These are phyloP conservation scores for Rauvolfia tetraphylla DNA, from an alignment of 257 asterid species.

Conservation along the genomic window DNA sequence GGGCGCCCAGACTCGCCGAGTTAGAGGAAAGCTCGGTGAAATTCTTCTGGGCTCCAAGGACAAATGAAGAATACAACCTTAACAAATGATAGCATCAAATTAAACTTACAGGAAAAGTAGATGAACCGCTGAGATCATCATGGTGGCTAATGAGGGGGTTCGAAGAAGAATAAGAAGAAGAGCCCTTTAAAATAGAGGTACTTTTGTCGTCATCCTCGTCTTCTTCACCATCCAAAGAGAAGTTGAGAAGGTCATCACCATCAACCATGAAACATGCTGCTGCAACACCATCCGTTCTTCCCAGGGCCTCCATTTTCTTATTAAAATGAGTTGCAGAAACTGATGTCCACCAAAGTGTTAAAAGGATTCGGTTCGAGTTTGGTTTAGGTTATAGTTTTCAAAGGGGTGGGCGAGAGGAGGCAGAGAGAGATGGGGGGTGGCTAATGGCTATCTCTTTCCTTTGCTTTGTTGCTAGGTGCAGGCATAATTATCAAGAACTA, in stretches of 20 bases:
- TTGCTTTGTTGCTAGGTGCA: slow-evolving; percentile 10
- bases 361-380: slow-evolving; percentile 17
- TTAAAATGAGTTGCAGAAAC: neutral
- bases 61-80: slow-evolving; percentile 5
- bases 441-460: slow-evolving; percentile 16
- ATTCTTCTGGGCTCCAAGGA: neutral
- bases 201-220: slow-evolving; percentile 26
- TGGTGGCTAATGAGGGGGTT: slow-evolving; percentile 16
- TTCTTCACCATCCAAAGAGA: slow-evolving; percentile 51
- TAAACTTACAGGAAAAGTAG: slow-evolving; percentile 33
- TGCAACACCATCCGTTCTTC: slow-evolving; percentile 17
- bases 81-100: neutral
- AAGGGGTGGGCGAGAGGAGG: slow-evolving; percentile 7
- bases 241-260: slow-evolving; percentile 69
- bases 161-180: slow-evolving; percentile 23
- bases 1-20: slow-evolving; percentile 36
- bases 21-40: slow-evolving; percentile 27
- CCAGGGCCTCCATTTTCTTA: slow-evolving; percentile 46
- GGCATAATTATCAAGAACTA: slow-evolving; percentile 20
- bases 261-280: slow-evolving; percentile 40
- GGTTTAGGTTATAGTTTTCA: slow-evolving; percentile 16
- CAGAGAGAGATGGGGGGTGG: neutral
- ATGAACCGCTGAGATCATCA: slow-evolving; percentile 19
- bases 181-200: neutral
- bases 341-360: neutral